Evolutionary conservation across 805 yeast species (phyloP), one percentile per base, ranked within the genome.

Genomic region (Candida taoyuanica): DNA sequence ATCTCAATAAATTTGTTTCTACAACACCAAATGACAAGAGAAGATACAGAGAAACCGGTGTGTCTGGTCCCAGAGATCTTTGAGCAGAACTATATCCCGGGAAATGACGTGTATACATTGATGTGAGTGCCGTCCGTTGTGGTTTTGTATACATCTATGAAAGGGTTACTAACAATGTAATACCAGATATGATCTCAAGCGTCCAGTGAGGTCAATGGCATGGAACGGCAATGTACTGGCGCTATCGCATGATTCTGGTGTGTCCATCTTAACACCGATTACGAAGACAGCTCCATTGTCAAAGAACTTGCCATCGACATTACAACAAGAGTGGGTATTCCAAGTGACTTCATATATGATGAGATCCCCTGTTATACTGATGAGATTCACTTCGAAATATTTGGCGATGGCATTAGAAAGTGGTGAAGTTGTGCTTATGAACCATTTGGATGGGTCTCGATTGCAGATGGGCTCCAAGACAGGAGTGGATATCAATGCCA

Each of bases 251-350:
- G 46, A 40, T n/a, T n/a, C 44, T 11, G 56, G 53, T 7, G 45
- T 54, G 1, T 39, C 49, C 4, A 34, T 54, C 3, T 39, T 55
- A 4, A 42, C 55, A 1, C 60, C 58, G 16, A 45, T 54, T 16
- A 50, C 58, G 5, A 25, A 29, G 11, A 41, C 31, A 13, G 33
- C 57, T 2, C 46, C 43, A 29, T 21, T 55, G n/a, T 44, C 59
- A 0, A 51, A 46, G 34, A 47, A 46, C 25, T 30, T 49, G 8
- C 56, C 58, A 7, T 42, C 44, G 6, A 21, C 31, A 13, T 40
- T 54, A 15, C 60, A 55, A 35, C 51, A 47, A 25, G 43, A 48
- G 17, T 55, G 58, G 56, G 46, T 49, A 2, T 50, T 53, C 29
- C 58, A 52, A 20, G 7, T 39, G 3, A 43, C 45, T 8, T 34